These are phyloP conservation scores for Aspergillus caelatus DNA, from an alignment of 2,329 filamentous ascomycete species.

Conservation along the genomic window DNA sequence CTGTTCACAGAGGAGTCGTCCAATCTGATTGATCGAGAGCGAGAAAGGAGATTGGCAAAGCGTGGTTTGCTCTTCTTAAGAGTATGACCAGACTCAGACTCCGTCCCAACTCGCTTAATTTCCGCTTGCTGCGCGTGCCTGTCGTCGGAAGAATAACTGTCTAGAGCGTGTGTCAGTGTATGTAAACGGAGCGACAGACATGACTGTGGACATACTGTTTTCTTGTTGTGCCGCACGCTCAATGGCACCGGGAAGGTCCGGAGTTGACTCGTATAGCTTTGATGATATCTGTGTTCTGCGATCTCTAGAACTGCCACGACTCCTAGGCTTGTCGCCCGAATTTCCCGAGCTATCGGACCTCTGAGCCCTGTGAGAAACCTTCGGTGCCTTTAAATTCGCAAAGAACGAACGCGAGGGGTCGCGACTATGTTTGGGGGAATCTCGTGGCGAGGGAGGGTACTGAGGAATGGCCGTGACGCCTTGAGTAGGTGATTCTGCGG, in stretches of 20 bases:
- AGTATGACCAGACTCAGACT: constrained; percentile 29
- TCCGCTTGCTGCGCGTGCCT: constrained; percentile 26
- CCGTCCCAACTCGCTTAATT: constrained; percentile 30
- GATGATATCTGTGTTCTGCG: constrained; percentile 39
- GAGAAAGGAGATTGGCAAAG: constrained; percentile 48
- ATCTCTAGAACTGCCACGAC: constrained; percentile 49
- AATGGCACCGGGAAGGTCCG: constrained; percentile 42
- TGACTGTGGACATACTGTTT: constrained; percentile 25
- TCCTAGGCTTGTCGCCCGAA: constrained; percentile 41
- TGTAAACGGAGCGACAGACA: neutral
- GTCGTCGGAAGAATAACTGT: constrained; percentile 21
- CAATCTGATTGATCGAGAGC: constrained; percentile 48
- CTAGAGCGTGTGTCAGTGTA: constrained; percentile 19
- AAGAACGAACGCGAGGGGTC: constrained; percentile 52
- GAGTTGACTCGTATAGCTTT: constrained; percentile 45
- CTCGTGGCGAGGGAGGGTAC: constrained; percentile 47
- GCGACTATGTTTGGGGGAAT: constrained; percentile 44
- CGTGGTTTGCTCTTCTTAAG: constrained; percentile 48
- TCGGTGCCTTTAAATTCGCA: constrained; percentile 50
- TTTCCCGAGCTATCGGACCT: constrained; percentile 44
- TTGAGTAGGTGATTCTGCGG: constrained; percentile 40
- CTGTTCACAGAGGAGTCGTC: constrained; percentile 44
- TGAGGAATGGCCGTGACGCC: constrained; percentile 50
- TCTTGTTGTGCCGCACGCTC: constrained; percentile 31
- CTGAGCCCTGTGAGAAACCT: constrained; percentile 46